Evolutionary conservation across 1,284 basidiomycete species (phyloP), one percentile per base, ranked within the genome.

Genomic region (Trichosporon asahii): DNA sequence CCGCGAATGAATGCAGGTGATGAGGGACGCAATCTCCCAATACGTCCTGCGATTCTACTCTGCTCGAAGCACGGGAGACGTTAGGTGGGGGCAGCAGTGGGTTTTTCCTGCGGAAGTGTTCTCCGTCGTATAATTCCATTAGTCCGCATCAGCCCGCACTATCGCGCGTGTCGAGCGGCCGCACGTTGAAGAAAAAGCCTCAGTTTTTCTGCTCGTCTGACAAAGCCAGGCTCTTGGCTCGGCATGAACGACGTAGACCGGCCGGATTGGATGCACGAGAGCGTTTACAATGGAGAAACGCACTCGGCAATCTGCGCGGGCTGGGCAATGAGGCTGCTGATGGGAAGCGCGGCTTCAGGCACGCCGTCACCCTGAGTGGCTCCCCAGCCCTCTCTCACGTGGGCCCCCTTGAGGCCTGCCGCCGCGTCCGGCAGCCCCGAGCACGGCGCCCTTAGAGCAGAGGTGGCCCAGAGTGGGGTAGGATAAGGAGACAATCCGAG

Each of bases 321-420:
- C 21, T 7, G 5, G 44, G n/a, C n/a, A n/a, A n/a, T n/a, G n/a
- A n/a, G n/a, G 21, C 49, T 21, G 49, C 49, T 53, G 49, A 53
- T 53, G 49, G 23, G 49, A 53, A 53, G 49, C 49, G 23, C 49
- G 49, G 49, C 49, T 23, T 9, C 21, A 53, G 49, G 49, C 49
- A 53, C 49, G 49, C 2, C n/a, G 49, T 11, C 49, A 23, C 49
- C 49, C 49, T 53, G 49, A 25, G n/a, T 25, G 49, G 49, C 49
- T 53, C 49, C 49, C 49, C 49, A 53, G 49, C 49, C 49, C 49
- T 53, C 49, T 21, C n/a, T 53, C 49, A 53, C 49, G 25, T 53
- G 49, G 49, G 49, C 49, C 49, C 49, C 49, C 49, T 25, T 18
- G 49, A 53, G 49, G 49, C 21, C 49, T 53, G 49, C 49, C 49